Evolutionary conservation across 495 filamentous ascomycete species (phyloP).

Genomic region (Pyrenula massariospora): DNA sequence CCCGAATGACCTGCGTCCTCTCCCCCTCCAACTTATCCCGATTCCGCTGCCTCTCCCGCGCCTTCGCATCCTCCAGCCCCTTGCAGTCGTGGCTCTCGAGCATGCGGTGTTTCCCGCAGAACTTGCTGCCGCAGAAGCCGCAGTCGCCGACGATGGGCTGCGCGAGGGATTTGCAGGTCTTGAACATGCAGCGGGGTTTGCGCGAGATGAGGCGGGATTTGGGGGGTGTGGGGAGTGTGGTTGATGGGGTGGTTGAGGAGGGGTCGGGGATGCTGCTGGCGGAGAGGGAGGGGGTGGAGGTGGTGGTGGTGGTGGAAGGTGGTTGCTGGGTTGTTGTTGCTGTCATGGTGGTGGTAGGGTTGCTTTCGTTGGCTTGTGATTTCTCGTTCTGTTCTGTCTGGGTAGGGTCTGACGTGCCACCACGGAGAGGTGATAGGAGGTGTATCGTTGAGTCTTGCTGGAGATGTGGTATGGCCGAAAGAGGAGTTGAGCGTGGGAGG

Average conservation of each 20-base stretch:
- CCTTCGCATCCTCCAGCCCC: constrained; percentile 95
- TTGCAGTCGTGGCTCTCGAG: constrained; percentile 87
- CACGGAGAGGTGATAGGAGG: neutral
- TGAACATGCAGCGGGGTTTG: constrained; percentile 79
- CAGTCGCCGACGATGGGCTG: constrained; percentile 94
- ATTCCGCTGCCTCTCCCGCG: constrained; percentile 85
- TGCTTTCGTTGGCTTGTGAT: neutral
- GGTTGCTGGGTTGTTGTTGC: neutral
- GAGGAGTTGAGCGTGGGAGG: neutral
- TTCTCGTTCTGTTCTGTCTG: neutral
- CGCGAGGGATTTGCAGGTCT: constrained; percentile 73
- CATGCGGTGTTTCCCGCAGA: constrained; percentile 86
- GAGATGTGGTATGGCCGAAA: neutral
- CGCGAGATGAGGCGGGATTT: constrained; percentile 42
- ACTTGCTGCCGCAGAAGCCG: constrained; percentile 85
- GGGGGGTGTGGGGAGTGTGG: constrained; percentile 5
- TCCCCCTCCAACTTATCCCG: constrained; percentile 83
- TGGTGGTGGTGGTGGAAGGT: neutral
- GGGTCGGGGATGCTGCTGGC: neutral
- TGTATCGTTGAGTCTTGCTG: neutral
- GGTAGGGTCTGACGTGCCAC: neutral
- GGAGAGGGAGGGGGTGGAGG: neutral
- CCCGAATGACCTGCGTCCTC: constrained; percentile 62
- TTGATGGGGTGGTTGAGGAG: neutral
- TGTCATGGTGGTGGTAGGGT: neutral